Evolutionary conservation across 2,329 filamentous ascomycete genomes (phyloP), one percentile per base, ranked within the genome.

Genomic region (Xylariaceae sp.): DNA sequence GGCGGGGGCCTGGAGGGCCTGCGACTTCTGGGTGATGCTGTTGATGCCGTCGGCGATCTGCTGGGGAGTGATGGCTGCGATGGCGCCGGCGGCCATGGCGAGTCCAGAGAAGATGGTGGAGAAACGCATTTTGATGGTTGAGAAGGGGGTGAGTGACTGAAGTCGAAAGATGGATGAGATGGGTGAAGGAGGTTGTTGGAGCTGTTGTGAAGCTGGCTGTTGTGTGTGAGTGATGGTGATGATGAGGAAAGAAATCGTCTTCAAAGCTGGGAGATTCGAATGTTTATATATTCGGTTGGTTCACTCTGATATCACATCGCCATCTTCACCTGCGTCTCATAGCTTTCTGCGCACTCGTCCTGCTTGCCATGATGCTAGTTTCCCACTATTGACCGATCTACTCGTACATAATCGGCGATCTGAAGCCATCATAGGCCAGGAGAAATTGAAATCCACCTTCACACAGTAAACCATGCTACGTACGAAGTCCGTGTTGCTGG

Each of bases 41-140:
- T 17, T 50, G 52, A 64, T 56, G 6, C 55, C 53, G 35, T 56
- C 57, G 13, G 62, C 55, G 47, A 64, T 56, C 45, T 64, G 59
- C 52, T 60, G 54, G 34, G 59, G 49, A 34, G 52, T 60, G 6
- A 44, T 35, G 2, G 53, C 53, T 5, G 54, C 56, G 48, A 62
- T 53, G 47, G 62, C 59, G 13, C 49, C 37, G 39, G 52, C 34
- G 42, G 53, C 57, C 60, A 64, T 52, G 53, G 60, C 53, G 44
- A 60, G 17, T 9, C 59, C 62, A 3, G 59, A 7, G 47, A 64
- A 60, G 55, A 62, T 50, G 44, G 62, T 60, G 10, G 59, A 58
- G 59, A 64, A 64, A 18, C 42, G 62, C 62, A 64, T 64, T 17
- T 58, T 64, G 52, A 58, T n/a, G 13, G 49, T 13, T 18, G 15